Evolutionary conservation across 805 yeast genomes (phyloP), one percentile per base, ranked within the genome.

Genomic region (Monosporozyma yasuniensis): DNA sequence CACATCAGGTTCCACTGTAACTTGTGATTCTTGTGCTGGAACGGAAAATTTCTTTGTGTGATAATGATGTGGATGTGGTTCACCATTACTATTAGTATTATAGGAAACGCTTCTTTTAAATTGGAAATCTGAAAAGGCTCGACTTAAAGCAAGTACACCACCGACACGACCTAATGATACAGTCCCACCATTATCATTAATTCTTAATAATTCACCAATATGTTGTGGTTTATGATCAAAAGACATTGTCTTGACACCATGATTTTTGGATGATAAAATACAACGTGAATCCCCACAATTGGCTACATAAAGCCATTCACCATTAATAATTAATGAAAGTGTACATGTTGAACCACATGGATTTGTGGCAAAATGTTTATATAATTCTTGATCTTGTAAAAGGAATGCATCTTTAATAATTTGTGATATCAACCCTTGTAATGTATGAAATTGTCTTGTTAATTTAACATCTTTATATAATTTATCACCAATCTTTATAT

Each of bases 131-230:
- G 89, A 87, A 65, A 91, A 86, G 50, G 96, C 97, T 65, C 98
- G 76, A 47, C 95, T 84, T 54, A 91, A 74, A 0, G 98, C 98
- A 67, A 91, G 76, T 56, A 89, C 87, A 49, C 98, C 98, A 65
- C 93, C 93, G 46, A 91, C 98, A 67, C 99, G 79, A 49, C 96
- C 96, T 66, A 82, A 78, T 43, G 87, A 95, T 28, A 91, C 96
- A 58, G 81, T 87, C 3, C 97, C 98, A 50, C 98, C 97, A 25
- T 96, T 96, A 49, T 90, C 88, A 57, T 83, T 81, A 52, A 91
- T 91, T 62, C 99, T 75, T 39, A 93, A 81, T 65, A 84, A 77
- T 68, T 91, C 99, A 48, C 97, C 97, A 66, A 87, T 95, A 64
- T 91, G 89, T 42, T 86, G 85, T 21, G 99, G 98, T 71, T 91